Evolutionary conservation across 2,329 filamentous ascomycete genomes (phyloP), one percentile per base, ranked within the genome.

Genomic region (Neofusicoccum parvum): DNA sequence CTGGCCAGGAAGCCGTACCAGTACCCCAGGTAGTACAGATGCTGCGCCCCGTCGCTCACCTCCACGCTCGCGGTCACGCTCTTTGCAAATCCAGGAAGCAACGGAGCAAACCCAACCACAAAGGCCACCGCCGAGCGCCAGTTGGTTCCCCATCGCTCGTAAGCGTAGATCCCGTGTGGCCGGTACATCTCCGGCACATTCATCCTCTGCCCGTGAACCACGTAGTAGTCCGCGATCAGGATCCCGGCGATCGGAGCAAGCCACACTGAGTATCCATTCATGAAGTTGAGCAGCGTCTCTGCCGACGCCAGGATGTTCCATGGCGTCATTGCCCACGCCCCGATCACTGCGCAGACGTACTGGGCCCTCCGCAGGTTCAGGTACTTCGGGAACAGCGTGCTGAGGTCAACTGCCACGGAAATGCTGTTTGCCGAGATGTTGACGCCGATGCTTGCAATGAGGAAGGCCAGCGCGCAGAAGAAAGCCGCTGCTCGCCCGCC

Each of bases 361-460:
- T 62, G 62, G 3, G 60, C 66, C 6, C 66, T 65, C 10, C 68
- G 68, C 34, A 69, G 49, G 36, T 63, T 63, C 32, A 63, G 36
- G 36, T 63, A 53, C 36, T 39, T 51, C 12, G 60, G 60, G 15
- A 53, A 63, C 41, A 60, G 48, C 48, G 60, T 45, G 39, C 67
- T 67, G 48, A 67, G 41, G 45, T 69, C 68, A 36, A 71, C 70
- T 2, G 68, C 67, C 11, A 69, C 70, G 12, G 64, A 66, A 36
- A 72, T 70, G n/a, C 67, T 71, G 37, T 72, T 72, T 34, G 70
- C 70, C 32, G 64, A 66, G 12, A 72, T 53, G 58, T 72, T 72
- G 23, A 64, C 64, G 17, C 67, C 67, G 2, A 70, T 64, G 12
- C 65, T 48, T 15, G 64, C 65, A 15, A 65, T 46, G 39, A 62